These are phyloP conservation scores for Fusarium compactum DNA, from an alignment of 2,329 filamentous ascomycete genomes.

Conservation along the genomic window DNA sequence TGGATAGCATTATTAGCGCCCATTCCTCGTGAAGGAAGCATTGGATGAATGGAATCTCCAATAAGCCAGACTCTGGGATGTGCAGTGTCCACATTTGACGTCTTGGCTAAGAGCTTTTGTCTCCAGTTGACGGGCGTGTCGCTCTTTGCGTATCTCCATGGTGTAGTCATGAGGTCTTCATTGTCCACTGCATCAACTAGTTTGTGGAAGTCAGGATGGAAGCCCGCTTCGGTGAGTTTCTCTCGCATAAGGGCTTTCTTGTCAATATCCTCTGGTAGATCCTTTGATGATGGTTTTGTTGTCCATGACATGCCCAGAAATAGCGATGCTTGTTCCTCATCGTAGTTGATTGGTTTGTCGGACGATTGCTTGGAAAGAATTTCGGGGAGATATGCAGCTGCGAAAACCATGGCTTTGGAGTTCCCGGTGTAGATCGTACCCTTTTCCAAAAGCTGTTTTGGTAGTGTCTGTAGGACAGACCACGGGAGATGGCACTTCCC, in stretches of 20 bases:
- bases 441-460: neutral
- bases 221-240: neutral
- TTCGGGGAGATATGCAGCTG: neutral
- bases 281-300: neutral
- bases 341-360: neutral
- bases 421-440: neutral
- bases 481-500: neutral
- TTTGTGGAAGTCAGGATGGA: neutral
- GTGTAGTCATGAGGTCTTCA: neutral
- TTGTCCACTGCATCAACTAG: neutral
- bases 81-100: accelerated
- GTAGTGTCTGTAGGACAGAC: neutral
- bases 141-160: neutral
- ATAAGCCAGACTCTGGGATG: neutral
- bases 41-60: neutral
- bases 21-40: neutral
- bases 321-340: neutral
- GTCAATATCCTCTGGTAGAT: neutral
- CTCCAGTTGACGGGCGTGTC: neutral
- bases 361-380: accelerated
- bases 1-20: neutral
- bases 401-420: neutral
- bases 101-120: accelerated
- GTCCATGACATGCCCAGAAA: neutral
- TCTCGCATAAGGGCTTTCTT: neutral